phyloP scores from a whole-genome alignment of 148 eudicot species.

The Tetragonia tetragonoides region DNA sequence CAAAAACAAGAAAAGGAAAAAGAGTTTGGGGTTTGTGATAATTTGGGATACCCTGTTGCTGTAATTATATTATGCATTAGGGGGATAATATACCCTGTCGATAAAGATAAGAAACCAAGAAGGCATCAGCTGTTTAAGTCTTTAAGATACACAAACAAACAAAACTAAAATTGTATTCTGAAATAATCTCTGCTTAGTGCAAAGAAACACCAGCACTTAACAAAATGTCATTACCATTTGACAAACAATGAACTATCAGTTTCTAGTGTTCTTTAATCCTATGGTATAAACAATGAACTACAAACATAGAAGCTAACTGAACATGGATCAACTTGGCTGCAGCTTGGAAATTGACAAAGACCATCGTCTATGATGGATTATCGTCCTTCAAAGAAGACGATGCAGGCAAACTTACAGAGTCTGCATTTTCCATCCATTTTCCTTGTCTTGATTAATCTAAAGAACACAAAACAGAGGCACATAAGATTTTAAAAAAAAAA shows the following conservation, averaged over 20 bases:
- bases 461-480: neutral
- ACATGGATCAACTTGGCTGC: neutral
- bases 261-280: neutral
- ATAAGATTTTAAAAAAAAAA: neutral
- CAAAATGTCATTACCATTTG: neutral
- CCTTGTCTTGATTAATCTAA: neutral
- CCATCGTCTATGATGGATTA: neutral
- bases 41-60: too few species aligned
- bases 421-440: neutral
- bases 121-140: neutral
- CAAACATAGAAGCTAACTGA: neutral
- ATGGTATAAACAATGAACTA: neutral
- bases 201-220: neutral
- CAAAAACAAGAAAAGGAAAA: too few species aligned
- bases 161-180: too few species aligned
- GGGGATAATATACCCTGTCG: too few species aligned
- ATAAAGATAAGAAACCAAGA: too few species aligned
- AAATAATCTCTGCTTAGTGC: too few species aligned
- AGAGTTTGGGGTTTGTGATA: too few species aligned
- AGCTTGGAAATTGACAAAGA: neutral
- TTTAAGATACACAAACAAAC: neutral
- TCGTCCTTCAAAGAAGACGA: constrained; percentile 1
- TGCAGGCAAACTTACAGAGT: neutral
- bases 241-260: neutral
- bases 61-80: too few species aligned